A percentile compares a stretch with the other conserved stretches of the same genome.
Conservation (phyloP, 257 asterid genomes). For the Solanum peruvianum region DNA sequence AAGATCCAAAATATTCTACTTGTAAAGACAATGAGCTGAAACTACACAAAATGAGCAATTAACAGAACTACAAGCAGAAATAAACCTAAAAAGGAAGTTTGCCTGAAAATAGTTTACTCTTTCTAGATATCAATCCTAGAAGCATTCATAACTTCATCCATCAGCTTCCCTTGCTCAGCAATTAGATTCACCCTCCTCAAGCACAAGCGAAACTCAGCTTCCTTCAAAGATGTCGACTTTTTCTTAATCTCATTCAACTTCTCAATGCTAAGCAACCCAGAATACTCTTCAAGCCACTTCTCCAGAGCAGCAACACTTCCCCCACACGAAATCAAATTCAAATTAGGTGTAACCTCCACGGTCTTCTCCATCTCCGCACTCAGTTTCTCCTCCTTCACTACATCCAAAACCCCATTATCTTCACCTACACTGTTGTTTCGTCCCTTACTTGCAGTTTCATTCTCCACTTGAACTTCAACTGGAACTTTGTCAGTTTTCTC, state of each 20-base stretch:
- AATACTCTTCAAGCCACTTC: constrained; percentile 22
- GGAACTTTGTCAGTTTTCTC: constrained; percentile 1
- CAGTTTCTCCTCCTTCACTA: neutral
- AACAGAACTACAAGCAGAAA: neutral
- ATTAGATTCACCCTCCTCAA: constrained; percentile 19
- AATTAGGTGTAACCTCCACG: neutral
- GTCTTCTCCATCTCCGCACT: neutral
- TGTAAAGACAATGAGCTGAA: neutral
- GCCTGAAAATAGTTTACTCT: neutral
- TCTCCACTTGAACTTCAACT: constrained; percentile 13
- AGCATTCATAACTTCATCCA: constrained; percentile 17
- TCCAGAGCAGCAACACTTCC: neutral
- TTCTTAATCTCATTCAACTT: constrained; percentile 18
- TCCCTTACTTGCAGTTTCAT: constrained; percentile 10
- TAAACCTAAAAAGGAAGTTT: neutral
- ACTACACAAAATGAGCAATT: neutral
- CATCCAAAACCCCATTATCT: constrained; percentile 2
- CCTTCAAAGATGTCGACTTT: constrained; percentile 21
- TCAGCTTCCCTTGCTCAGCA: constrained; percentile 17
- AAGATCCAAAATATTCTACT: neutral
- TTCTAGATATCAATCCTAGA: neutral
- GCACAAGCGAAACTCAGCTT: constrained; percentile 16
- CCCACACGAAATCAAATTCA: neutral
- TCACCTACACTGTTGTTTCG: neutral
- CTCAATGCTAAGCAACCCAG: constrained; percentile 13